Evolutionary conservation across 345 rosid genomes (phyloP), one percentile per base, ranked within the genome.

Genomic region (Jatropha curcas): DNA sequence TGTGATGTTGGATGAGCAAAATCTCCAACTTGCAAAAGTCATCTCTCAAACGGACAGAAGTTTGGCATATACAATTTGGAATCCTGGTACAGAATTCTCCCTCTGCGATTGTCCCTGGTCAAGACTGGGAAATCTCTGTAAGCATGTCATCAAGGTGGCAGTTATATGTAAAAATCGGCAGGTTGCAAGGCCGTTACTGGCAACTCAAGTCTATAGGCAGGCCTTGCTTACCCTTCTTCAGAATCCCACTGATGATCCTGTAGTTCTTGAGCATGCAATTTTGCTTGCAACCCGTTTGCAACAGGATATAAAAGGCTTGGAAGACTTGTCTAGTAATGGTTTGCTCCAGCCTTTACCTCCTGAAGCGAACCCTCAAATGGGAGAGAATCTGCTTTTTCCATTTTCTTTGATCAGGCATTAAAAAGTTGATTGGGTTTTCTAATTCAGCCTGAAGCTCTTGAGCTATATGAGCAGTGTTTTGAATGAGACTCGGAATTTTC

Each of bases 61-160:
- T 73, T 35, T 73, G 70, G 82, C 73, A 12, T 81, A 80, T 71
- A 67, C 77, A 34, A 63, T 84, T 65, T 81, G 85, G 87, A 86
- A 79, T 75, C 90, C 88, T 72, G 90, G 88, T 59, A 82, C 90
- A 4, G 90, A 86, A 70, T 86, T 86, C 70, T 72, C 90, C 13
- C 52, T 79, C 64, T 86, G 90, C 48, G 84, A 84, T 62, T 86
- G 90, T 52, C 55, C 70, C 55, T 79, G 83, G 80, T 82, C 88
- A 33, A 74, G 77, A 62, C 66, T 14, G 24, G 90, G 88, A 72
- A 86, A 86, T 79, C 72, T 84, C 30, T 86, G 88, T 57, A 71
- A 86, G 82, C 90, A 86, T 64, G 80, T 84, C 43, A 67, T 86
- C 57, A 86, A 84, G 84, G 84, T 82, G 74, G 83, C 87, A 22